Conservation (phyloP, 2,329 filamentous ascomycete species). For the Fusarium redolens region DNA sequence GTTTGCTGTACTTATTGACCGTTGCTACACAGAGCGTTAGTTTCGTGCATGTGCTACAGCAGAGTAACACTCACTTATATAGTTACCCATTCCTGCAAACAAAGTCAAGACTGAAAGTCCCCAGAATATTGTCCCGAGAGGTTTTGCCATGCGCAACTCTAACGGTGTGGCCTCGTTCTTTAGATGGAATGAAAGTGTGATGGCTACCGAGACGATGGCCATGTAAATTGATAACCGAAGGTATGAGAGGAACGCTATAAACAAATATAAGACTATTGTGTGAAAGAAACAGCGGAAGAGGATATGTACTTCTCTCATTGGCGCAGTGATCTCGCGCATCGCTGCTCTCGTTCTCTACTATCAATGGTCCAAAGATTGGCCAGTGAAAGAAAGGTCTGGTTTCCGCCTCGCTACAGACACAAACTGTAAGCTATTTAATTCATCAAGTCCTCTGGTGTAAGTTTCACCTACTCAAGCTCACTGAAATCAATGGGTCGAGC, state of each 20-base stretch:
- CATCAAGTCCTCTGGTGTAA: not conserved
- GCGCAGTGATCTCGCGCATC: constrained; percentile 84
- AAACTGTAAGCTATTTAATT: not conserved
- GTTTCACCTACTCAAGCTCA: constrained; percentile 51
- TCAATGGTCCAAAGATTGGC: constrained; percentile 73
- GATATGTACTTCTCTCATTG: constrained; percentile 74
- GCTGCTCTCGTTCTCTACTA: constrained; percentile 80
- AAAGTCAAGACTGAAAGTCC: constrained; percentile 81
- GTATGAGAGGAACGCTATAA: constrained; percentile 83
- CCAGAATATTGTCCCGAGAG: constrained; percentile 92
- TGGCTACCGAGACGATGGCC: constrained; percentile 88
- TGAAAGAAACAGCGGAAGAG: not conserved
- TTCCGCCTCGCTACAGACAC: not conserved
- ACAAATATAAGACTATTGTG: not conserved
- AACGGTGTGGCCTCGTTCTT: constrained; percentile 75
- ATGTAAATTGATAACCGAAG: constrained; percentile 91
- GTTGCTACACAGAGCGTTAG: constrained; percentile 59
- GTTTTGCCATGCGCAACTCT: constrained; percentile 82
- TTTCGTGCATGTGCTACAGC: not conserved
- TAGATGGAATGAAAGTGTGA: constrained; percentile 93
- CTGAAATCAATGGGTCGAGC: constrained; percentile 58
- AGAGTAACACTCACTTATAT: constrained; percentile 71
- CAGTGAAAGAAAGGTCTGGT: constrained; percentile 42
- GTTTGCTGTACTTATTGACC: constrained; percentile 82
- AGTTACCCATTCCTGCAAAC: constrained; percentile 82